Evolutionary conservation across 352 stramenopile genomes (phyloP), one percentile per base, ranked within the genome.

Genomic region (Phytopythium boreale): DNA sequence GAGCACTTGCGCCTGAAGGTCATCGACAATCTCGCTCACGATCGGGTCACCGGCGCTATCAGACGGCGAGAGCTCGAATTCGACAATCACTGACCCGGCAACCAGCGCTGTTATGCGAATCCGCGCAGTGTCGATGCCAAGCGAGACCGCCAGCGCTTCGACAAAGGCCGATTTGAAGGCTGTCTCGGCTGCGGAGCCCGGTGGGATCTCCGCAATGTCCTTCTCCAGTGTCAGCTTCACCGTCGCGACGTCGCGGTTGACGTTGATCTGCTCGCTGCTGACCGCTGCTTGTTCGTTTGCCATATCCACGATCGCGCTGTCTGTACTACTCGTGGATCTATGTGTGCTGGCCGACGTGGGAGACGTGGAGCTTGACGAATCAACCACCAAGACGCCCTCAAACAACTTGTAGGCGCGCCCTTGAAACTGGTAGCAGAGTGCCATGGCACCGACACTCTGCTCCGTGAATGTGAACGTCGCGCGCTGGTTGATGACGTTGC

Each of bases 11-110:
- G 10, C 64, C 4, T 79, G 60, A 9, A 92, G 66, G 44, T 85
- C 68, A 22, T 69, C 44, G 10, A 90, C 29, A 3, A 75, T 50
- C 39, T 92, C 80, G 14, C 59, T 61, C n/a, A 85, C 80, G 2
- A 84, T 71, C 11, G 68, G 63, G 36, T 90, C 80, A 0, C 71
- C 84, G 14, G 75, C 47, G 31, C 75, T 84, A 17, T 79, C 58
- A 0, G 80, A 89, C 5, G 82, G 62, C 19, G 86, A 26, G 19
- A 92, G 59, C 44, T 81, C 59, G 59, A 92, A 92, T 7, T 80
- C 77, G 14, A 92, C 84, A 39, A 91, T 70, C 5, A 92, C 79
- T 0, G 82, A 92, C 8, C 84, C 84, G 37, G 76, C 69, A 20
- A 76, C 53, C 1, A 92, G 36, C 12, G 69, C 73, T 2, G 75